Evolutionary conservation across 225 moss, liverwort and hornwort genomes (phyloP).

Genomic region (Straminergon stramineum): DNA sequence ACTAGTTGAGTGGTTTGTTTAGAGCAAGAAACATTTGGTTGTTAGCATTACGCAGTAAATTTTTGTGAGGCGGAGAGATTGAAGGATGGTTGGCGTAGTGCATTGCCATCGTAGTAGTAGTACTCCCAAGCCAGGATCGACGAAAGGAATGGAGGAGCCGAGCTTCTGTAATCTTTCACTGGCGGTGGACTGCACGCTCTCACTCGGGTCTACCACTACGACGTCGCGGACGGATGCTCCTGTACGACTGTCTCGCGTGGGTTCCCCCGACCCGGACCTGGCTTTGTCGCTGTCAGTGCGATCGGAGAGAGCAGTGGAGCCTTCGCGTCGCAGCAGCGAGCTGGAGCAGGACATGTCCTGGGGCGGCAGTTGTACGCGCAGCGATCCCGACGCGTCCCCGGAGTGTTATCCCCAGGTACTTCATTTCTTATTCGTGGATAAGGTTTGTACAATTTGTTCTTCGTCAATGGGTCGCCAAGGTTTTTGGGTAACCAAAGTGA

Average conservation of each 20-base stretch:
- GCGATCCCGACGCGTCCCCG: conserved; percentile 12
- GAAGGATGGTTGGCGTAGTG: conserved; percentile 13
- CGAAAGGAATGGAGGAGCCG: conserved; percentile 25
- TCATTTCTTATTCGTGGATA: not conserved
- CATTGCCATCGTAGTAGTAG: conserved; percentile 13
- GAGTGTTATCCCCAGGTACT: conserved; percentile 13
- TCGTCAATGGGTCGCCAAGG: not conserved
- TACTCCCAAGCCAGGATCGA: not conserved
- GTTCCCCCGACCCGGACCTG: conserved; percentile 24
- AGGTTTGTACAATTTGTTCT: not conserved
- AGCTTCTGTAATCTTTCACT: conserved; percentile 35
- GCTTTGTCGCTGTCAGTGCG: conserved; percentile 18
- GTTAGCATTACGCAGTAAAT: not conserved
- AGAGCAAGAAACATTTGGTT: not conserved
- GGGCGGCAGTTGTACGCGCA: conserved; percentile 25
- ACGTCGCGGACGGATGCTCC: conserved; percentile 15
- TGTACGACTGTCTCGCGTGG: conserved; percentile 14
- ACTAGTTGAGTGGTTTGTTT: not conserved
- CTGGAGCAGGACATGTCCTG: conserved; percentile 23
- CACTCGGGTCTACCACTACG: conserved; percentile 13
- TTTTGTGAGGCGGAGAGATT: not conserved
- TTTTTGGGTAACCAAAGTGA: not conserved
- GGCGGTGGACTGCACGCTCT: conserved; percentile 46
- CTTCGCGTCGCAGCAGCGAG: not conserved
- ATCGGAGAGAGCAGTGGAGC: conserved; percentile 7